Base-by-base conservation (phyloP, 2,329 filamentous ascomycete species). In the Macrophomina pseudophaseolina region DNA sequence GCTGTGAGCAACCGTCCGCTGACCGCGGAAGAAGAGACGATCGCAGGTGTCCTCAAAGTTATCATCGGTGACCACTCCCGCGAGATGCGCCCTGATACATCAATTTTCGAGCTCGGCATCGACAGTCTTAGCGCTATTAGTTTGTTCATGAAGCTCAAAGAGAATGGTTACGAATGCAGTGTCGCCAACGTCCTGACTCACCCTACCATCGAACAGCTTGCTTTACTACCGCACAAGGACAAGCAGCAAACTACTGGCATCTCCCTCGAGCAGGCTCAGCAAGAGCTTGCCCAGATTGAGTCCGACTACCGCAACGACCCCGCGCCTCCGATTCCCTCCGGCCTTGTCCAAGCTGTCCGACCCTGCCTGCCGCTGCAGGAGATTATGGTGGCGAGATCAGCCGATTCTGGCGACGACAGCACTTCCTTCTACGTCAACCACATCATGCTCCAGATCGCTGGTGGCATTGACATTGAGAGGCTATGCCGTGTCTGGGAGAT, bases 401-500 rank as follows among this genome's bases (percentile, higher is more conserved):
- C 80, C 23, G 72, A 60, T 44, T 59, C 53, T 6, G 64, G 75
- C 12, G 70, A 73, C 4, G 69, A 75, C 14, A 66, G 67, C n/a
- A 69, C 72, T 35, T 73, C 77, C 6, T 74, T 75, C 30, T 81
- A 80, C 30, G 72, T 80, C 64, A 79, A 80, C 64, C 80, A 81
- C 58, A 72, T 77, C 16, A 71, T 74, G 52, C 68, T 81, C 33
- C 72, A 77, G 64, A 71, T 81, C 12, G 72, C 73, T 16, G 52
- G 70, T 3, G 49, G 54, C 18, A 67, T 87, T 6, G 82, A 87
- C n/a, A 49, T 82, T 0, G 67, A 38, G 32, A 76, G 74, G 33
- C 82, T 85, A 74, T 83, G 81, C 68, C 70, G 74, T 8, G 78
- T 83, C 0, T 86, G 83, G 82, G 78, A 83, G 58, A 74, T 75